Evolutionary conservation across 2,329 filamentous ascomycete species (phyloP).

Genomic region (Colletotrichum chlorophyti): DNA sequence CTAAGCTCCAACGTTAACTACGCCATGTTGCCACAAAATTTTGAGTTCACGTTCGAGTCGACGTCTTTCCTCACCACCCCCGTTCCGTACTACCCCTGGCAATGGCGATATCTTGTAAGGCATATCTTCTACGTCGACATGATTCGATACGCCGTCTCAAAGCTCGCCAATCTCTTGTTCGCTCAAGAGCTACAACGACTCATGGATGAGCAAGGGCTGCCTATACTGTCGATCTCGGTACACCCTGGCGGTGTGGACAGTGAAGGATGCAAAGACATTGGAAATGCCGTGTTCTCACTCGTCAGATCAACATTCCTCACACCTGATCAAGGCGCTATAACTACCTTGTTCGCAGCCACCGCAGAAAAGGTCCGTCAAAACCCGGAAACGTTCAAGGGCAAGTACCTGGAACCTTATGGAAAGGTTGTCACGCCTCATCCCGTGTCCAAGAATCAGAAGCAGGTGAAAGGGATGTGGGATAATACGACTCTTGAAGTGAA

Average conservation of each 20-base stretch:
- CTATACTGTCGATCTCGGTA: conserved; percentile 29
- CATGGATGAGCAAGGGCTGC: conserved; percentile 24
- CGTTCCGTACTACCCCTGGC: conserved; percentile 24
- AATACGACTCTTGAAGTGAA: conserved; percentile 29
- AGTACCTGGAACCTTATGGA: conserved; percentile 30
- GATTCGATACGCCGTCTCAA: conserved; percentile 33
- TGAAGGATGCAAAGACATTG: conserved; percentile 3
- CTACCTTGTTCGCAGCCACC: conserved; percentile 32
- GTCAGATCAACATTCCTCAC: conserved; percentile 21
- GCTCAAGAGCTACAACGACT: conserved; percentile 32
- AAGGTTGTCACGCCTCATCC: conserved; percentile 19
- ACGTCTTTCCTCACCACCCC: conserved; percentile 18
- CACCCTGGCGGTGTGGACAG: conserved; percentile 31
- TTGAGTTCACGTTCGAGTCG: conserved; percentile 31
- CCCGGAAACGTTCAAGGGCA: conserved; percentile 27
- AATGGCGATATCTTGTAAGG: conserved; percentile 12
- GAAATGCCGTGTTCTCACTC: conserved; percentile 7
- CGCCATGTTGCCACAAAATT: conserved; percentile 30
- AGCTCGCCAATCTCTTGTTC: conserved; percentile 33
- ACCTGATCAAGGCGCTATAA: conserved; percentile 27
- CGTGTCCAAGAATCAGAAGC: conserved; percentile 18
- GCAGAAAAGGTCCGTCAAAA: conserved; percentile 21
- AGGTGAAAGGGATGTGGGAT: conserved; percentile 29
- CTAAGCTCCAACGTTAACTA: conserved; percentile 30
- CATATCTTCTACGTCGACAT: conserved; percentile 32